Conservation (phyloP, 495 filamentous ascomycete species). For the Talaromyces wortmannii region DNA sequence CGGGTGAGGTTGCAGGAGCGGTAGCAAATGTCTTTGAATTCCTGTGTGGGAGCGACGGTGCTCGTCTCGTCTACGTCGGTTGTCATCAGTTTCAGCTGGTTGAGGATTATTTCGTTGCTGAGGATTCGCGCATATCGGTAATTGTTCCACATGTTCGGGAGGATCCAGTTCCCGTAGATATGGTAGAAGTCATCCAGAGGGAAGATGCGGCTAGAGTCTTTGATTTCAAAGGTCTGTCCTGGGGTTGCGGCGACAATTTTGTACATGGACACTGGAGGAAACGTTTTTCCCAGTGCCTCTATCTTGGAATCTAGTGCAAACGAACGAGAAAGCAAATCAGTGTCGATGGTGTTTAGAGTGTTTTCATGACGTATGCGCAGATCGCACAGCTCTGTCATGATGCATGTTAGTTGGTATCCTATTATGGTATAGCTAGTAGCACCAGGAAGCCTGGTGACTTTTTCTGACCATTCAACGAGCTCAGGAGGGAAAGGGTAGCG, state of each 20-base stretch:
- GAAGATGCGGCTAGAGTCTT: not conserved
- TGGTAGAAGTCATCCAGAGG: slow-evolving; percentile 52
- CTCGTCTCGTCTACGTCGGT: not conserved
- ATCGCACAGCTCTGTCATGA: not conserved
- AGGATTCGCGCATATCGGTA: slow-evolving; percentile 57
- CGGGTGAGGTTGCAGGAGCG: not conserved
- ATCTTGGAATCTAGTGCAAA: not conserved
- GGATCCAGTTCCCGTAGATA: slow-evolving; percentile 51
- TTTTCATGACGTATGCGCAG: not conserved
- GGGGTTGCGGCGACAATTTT: not conserved
- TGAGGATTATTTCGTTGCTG: slow-evolving; percentile 36
- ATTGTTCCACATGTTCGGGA: slow-evolving; percentile 54
- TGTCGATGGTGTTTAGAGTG: not conserved
- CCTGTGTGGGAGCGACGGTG: not conserved
- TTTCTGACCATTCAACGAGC: not conserved
- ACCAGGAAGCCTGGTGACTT: not conserved
- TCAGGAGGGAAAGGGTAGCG: not conserved
- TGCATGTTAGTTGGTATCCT: not conserved
- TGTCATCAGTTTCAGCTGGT: not conserved
- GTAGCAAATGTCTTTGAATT: not conserved
- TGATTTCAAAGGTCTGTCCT: not conserved
- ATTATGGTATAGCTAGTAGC: not conserved
- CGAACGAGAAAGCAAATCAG: not conserved
- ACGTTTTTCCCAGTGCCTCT: not conserved
- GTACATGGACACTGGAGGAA: not conserved